A percentile compares a stretch with the other conserved stretches of the same genome.
Evolutionary conservation across 768 basidiomycete genomes (phyloP).

Genomic region (Gymnopilus junonius): DNA sequence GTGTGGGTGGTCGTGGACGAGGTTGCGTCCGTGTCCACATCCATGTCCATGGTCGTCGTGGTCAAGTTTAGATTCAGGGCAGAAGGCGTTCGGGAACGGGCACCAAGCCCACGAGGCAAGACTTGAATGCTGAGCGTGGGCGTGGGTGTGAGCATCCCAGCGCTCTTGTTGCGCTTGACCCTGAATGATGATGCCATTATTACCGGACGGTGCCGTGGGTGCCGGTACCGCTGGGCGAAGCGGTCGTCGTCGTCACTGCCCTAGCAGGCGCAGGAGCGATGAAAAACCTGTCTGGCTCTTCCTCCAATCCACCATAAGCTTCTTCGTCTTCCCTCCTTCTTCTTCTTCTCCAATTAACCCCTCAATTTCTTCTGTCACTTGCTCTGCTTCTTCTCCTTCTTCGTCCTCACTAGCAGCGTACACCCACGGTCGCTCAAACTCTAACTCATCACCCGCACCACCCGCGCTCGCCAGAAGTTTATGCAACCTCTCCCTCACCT

Average conservation of each 20-base stretch:
- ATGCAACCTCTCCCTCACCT: conserved; percentile 30
- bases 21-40: neutral
- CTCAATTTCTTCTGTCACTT: too few relatives aligned
- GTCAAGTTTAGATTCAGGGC: neutral
- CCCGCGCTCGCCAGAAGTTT: conserved; percentile 25
- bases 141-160: neutral
- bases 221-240: neutral
- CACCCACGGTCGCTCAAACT: neutral
- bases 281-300: neutral
- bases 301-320: too few relatives aligned
- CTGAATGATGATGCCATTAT: neutral
- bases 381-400: too few relatives aligned
- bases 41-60: too few relatives aligned
- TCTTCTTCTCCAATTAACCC: conserved; percentile 4
- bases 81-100: neutral
- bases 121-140: neutral
- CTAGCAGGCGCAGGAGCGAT: neutral
- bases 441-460: conserved; percentile 4
- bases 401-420: conserved; percentile 3
- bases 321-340: too few relatives aligned
- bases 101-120: neutral
- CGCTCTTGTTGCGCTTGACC: neutral
- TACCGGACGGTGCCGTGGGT: too few relatives aligned
- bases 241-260: neutral
- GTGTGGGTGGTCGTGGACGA: neutral